phyloP scores from a whole-genome alignment of 805 yeast species.

The Maudiozyma bulderi region DNA sequence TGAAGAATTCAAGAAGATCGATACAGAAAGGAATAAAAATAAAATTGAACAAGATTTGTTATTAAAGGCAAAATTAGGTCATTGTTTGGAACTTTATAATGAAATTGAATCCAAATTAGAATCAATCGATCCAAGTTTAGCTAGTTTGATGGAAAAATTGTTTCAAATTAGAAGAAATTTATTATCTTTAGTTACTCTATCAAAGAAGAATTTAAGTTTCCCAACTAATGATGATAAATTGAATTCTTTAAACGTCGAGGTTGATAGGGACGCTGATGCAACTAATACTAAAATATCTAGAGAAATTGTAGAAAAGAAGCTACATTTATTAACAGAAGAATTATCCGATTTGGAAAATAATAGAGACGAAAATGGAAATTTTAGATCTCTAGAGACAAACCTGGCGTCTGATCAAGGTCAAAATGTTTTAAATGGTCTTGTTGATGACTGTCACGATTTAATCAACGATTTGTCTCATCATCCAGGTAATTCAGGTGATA shows the following conservation, averaged over 20 bases:
- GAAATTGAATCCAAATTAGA: constrained; percentile 49
- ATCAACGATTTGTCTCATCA: constrained; percentile 53
- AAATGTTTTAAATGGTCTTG: constrained; percentile 54
- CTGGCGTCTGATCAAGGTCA: constrained; percentile 32
- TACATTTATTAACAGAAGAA: constrained; percentile 29
- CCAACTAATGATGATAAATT: constrained; percentile 5
- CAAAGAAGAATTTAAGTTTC: constrained; percentile 15
- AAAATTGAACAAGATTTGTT: constrained; percentile 50
- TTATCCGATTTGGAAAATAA: constrained; percentile 36
- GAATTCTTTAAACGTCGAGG: constrained; percentile 4
- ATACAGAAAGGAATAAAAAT: constrained; percentile 30
- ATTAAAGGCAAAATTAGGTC: constrained; percentile 54
- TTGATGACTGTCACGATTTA: constrained; percentile 76
- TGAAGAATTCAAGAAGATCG: constrained; percentile 12
- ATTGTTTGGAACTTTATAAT: constrained; percentile 49
- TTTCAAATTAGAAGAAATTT: constrained; percentile 55
- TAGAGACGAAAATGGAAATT: constrained; percentile 50
- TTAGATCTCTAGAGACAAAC: constrained; percentile 32
- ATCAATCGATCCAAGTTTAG: constrained; percentile 42
- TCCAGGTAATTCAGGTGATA: constrained; percentile 13
- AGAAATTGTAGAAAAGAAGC: constrained; percentile 23
- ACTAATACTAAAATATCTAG: constrained; percentile 9
- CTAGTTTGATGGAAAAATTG: constrained; percentile 46
- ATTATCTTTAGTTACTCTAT: constrained; percentile 38
- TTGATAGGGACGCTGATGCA: background rate